Percentiles rank a stretch among this genome's conserved stretches.
phyloP scores from a whole-genome alignment of 1,139 yeast species.

The Debaryomyces subglobosus region DNA sequence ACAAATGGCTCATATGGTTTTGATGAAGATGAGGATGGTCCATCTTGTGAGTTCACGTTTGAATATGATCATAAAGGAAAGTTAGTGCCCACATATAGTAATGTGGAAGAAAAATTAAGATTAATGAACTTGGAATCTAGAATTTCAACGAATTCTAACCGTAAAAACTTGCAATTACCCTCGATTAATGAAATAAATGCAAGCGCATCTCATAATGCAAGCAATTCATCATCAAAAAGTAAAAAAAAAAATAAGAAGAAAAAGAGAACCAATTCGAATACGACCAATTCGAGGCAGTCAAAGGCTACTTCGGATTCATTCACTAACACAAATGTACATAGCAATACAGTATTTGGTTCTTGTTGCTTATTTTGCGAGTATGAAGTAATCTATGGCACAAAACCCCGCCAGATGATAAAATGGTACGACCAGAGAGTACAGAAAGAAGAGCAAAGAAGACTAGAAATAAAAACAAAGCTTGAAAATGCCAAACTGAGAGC shows the following conservation, averaged over 20 bases:
- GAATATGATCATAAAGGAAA: constrained; percentile 49
- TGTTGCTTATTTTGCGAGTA: constrained; percentile 65
- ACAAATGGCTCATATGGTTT: constrained; percentile 1
- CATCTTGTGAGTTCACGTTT: constrained; percentile 48
- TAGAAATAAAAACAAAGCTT: constrained; percentile 38
- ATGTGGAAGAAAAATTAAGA: constrained; percentile 43
- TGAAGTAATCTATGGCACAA: constrained; percentile 53
- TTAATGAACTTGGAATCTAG: constrained; percentile 27
- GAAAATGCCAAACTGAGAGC: constrained; percentile 43
- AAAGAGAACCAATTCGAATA: constrained; percentile 12
- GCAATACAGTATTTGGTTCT: constrained; percentile 13
- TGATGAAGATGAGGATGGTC: constrained; percentile 29
- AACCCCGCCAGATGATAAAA: constrained; percentile 30
- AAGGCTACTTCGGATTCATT: not conserved
- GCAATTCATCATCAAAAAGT: constrained; percentile 25
- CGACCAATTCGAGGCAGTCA: not conserved
- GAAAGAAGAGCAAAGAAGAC: constrained; percentile 37
- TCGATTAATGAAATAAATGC: constrained; percentile 20
- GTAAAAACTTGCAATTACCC: constrained; percentile 17
- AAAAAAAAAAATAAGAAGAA: constrained; percentile 27
- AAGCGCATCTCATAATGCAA: constrained; percentile 16
- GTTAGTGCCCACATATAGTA: constrained; percentile 44
- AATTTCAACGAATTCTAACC: constrained; percentile 7
- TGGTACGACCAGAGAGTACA: constrained; percentile 33
- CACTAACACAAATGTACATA: constrained; percentile 12